A percentile compares a stretch with the other conserved stretches of the same genome.
Evolutionary conservation across 1,284 basidiomycete species (phyloP).

Genomic region (Ceratobasidium sp.): DNA sequence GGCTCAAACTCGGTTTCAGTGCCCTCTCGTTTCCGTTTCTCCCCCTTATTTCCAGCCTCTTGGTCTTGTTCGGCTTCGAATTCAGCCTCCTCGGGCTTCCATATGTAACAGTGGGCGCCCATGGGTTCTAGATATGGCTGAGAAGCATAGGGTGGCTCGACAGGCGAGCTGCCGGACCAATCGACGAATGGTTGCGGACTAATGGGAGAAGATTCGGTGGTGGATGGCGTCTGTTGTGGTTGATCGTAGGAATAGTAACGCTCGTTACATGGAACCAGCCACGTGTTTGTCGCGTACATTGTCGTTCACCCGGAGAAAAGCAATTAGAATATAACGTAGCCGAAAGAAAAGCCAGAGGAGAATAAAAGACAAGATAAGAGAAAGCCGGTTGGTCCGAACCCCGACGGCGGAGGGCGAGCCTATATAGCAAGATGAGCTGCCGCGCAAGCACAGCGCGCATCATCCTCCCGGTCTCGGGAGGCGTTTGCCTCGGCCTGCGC

Average conservation of each 20-base stretch:
- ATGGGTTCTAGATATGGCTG: background rate
- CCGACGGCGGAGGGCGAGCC: background rate
- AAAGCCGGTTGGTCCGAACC: background rate
- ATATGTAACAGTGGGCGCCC: background rate
- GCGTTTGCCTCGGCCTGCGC: constrained; percentile 30
- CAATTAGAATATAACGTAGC: background rate
- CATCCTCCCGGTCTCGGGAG: constrained; percentile 15
- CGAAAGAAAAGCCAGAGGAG: background rate
- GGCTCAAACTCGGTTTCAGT: constrained; percentile 5
- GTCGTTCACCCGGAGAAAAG: background rate
- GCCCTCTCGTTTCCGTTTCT: constrained; percentile 15
- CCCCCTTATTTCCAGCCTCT: background rate
- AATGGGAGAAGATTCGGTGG: constrained; percentile 1
- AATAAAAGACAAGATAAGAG: constrained; percentile 1
- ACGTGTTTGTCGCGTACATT: constrained; percentile 23
- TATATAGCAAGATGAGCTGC: constrained; percentile 11
- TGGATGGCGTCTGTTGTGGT: background rate
- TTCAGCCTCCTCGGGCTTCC: constrained; percentile 8
- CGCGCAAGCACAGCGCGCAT: constrained; percentile 34
- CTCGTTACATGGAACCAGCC: constrained; percentile 6
- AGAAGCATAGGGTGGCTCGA: background rate
- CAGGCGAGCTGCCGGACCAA: background rate
- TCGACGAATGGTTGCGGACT: background rate
- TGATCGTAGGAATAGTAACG: constrained; percentile 18
- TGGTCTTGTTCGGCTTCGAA: background rate